Percentiles rank a stretch among this genome's conserved stretches.
These are phyloP conservation scores for Datisca glomerata DNA, from an alignment of 306 rosid genomes.

Conservation along the genomic window DNA sequence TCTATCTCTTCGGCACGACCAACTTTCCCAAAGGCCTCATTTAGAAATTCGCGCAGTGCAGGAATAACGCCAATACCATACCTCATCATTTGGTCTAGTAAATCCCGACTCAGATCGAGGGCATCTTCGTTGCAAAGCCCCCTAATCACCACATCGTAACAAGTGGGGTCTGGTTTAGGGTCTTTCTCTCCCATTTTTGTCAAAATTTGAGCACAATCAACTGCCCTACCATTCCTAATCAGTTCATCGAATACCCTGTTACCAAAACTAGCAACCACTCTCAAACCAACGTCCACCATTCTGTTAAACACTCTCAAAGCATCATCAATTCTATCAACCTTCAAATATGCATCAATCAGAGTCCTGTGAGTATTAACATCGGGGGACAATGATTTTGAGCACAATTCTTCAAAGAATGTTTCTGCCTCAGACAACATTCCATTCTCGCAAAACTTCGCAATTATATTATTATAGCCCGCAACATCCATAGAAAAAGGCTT, in stretches of 20 bases:
- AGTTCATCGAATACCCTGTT: slow-evolving; percentile 58
- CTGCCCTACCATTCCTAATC: slow-evolving; percentile 55
- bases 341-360: slow-evolving; percentile 69
- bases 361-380: slow-evolving; percentile 76
- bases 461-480: slow-evolving; percentile 78
- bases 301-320: slow-evolving; percentile 50
- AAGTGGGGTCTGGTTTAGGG: slow-evolving; percentile 81
- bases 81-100: slow-evolving; percentile 62
- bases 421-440: slow-evolving; percentile 71
- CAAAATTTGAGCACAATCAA: slow-evolving; percentile 62
- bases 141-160: slow-evolving; percentile 75
- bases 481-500: slow-evolving; percentile 88
- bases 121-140: slow-evolving; percentile 62
- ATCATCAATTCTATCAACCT: slow-evolving; percentile 50
- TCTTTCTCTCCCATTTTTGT: slow-evolving; percentile 89
- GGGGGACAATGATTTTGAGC: slow-evolving; percentile 68
- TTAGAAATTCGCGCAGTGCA: slow-evolving; percentile 34
- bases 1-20: slow-evolving; percentile 66
- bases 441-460: slow-evolving; percentile 58
- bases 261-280: slow-evolving; percentile 80
- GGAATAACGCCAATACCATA: slow-evolving; percentile 70
- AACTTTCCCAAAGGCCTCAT: slow-evolving; percentile 41
- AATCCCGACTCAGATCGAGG: slow-evolving; percentile 40
- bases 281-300: slow-evolving; percentile 80
- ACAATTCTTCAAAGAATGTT: slow-evolving; percentile 47